Evolutionary conservation across 768 basidiomycete species (phyloP), one percentile per base, ranked within the genome.

Genomic region (Lyophyllum atratum): DNA sequence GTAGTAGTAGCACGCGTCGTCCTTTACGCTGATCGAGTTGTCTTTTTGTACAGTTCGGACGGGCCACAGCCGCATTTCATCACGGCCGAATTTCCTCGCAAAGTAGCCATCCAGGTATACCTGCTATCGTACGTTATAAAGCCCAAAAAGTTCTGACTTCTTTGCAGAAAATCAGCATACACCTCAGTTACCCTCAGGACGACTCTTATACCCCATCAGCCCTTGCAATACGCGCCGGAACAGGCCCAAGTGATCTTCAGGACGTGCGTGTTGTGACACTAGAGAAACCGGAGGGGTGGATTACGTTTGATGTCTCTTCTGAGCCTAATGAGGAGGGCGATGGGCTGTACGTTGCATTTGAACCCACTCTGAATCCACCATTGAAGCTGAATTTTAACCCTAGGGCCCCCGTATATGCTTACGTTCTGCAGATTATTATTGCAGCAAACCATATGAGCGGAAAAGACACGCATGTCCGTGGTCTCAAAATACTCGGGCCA

Each of bases 171-270:
- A 77, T 96, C 51, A 90, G 90, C 63, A 83, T 96, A 45, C 84
- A 84, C 70, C 85, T 95, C 37, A 89, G 89, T 66, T 91, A 85
- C 70, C 79, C 82, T 4, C 83, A 84, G 50, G 97, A 98, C 68
- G 97, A 99, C 68, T 98, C 97, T 0, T 99, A 98, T 70, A 98
- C 97, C 0, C 97, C 97, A 0, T 90, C 92, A 0, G 92, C 90
- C 19, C 79, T 99, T 57, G 87, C 89, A 1, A 85, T 99, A 34
- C 87, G 93, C 48, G 95, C 95, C 0, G 97, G 97, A 15, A 98
- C 95, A 11, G 89, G 93, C 12, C 82, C 87, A 6, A 90, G 87
- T 56, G 97, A 98, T 71, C 80, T 98, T 9, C 94, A 98, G 72
- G 97, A 98, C 66, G 89, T 95, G 24, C 83, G 92, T 22, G 77